Base-by-base conservation (phyloP, 768 basidiomycete genomes). In the Leccinum incarnatum region DNA sequence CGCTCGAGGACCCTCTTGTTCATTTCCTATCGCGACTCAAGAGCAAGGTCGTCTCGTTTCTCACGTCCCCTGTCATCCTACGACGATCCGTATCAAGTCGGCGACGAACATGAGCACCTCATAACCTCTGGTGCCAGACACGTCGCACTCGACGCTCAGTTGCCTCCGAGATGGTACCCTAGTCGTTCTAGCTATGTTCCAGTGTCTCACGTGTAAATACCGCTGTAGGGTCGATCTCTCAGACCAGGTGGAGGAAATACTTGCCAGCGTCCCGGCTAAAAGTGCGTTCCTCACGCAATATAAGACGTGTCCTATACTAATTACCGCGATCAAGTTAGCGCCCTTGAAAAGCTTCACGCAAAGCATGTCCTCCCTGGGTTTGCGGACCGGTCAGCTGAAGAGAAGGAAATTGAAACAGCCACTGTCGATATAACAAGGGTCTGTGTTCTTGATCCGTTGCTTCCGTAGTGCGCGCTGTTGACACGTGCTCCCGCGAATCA, bases 281-380 rank as follows among this genome's bases (percentile, higher is more conserved):
- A 91, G 95, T 97, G 74, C 69, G 87, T 65, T 25, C 51, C 53
- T 29, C 55, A 66, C 57, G 14, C 36, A 30, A 61, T 59, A 37
- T 59, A 54, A 54, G 40, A 55, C 57, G 37, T 63, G 45, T 32
- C 57, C 30, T 55, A 4, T 40, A 34, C 62, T 65, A 60, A 64
- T 56, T 61, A 65, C 59, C 53, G 11, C 64, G 12, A 51, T 56
- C 63, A 73, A 98, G 97, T 98, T 69, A 74, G 79, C n/a, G 76
- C 83, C 7, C 86, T 99, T 42, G 97, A 98, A 74, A 97, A 91
- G 72, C 85, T 99, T 5, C 96, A 99, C 65, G 92, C 96, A 63
- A 97, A 92, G 72, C 95, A 97, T 73, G 89, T 89, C 57, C 83
- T 99, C 6, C 97, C 97, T 63, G 96, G 95, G 1, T 99, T 99